Evolutionary conservation across 2,329 filamentous ascomycete species (phyloP).

Genomic region (Penicillium sp.): DNA sequence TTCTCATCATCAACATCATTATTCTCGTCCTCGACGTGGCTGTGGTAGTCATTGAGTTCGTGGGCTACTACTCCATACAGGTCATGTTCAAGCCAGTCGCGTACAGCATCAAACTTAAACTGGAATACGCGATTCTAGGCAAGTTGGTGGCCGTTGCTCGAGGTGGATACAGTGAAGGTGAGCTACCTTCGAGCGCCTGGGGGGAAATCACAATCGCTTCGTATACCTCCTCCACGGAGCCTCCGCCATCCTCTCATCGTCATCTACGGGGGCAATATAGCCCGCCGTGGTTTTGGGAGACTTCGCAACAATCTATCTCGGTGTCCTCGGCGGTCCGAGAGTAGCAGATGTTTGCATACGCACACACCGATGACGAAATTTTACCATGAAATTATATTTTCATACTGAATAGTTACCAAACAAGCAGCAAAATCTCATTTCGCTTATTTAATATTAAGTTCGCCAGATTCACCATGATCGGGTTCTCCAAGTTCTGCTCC

Average conservation of each 20-base stretch:
- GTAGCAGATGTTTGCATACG: background rate
- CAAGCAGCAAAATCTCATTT: background rate
- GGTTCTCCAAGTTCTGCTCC: constrained; percentile 25
- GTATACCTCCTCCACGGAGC: constrained; percentile 6
- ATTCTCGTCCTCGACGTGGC: constrained; percentile 48
- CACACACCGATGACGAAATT: background rate
- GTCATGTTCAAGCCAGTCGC: constrained; percentile 40
- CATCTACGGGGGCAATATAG: constrained; percentile 7
- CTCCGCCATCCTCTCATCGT: background rate
- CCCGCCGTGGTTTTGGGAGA: constrained; percentile 13
- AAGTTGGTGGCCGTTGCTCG: constrained; percentile 36
- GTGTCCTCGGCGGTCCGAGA: background rate
- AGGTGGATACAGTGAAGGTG: constrained; percentile 5
- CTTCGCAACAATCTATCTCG: constrained; percentile 1
- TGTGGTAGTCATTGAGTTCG: constrained; percentile 41
- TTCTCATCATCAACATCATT: constrained; percentile 53
- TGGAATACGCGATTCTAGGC: constrained; percentile 56
- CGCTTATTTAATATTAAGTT: background rate
- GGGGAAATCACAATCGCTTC: constrained; percentile 10
- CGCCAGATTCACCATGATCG: background rate
- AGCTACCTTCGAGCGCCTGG: constrained; percentile 11
- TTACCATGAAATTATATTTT: background rate
- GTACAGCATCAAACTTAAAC: constrained; percentile 47
- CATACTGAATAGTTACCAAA: background rate
- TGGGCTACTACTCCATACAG: constrained; percentile 40